Conservation (phyloP, 805 yeast genomes). For the Metschnikowia amazonensis region DNA sequence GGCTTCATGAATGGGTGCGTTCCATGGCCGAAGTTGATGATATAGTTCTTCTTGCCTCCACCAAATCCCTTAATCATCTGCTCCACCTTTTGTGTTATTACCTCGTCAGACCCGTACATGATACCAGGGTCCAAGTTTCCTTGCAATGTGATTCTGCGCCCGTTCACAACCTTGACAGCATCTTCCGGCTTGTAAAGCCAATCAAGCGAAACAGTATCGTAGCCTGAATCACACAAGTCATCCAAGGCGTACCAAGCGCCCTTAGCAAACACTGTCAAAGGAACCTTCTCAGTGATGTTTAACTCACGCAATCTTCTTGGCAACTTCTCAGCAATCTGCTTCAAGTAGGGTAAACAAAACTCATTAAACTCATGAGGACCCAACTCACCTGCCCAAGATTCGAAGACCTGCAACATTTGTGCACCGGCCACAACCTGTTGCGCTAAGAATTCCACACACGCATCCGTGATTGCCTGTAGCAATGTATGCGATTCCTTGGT, state of each 20-base stretch:
- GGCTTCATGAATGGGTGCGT: slow-evolving; percentile 98
- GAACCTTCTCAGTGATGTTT: slow-evolving; percentile 68
- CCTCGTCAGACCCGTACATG: slow-evolving; percentile 84
- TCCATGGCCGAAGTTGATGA: slow-evolving; percentile 96
- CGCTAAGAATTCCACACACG: slow-evolving; percentile 87
- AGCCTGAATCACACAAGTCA: slow-evolving; percentile 74
- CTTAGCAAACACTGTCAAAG: slow-evolving; percentile 87
- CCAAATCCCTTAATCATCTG: slow-evolving; percentile 87
- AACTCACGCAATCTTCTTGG: slow-evolving; percentile 68
- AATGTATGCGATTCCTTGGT: slow-evolving; percentile 69
- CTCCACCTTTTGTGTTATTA: slow-evolving; percentile 75
- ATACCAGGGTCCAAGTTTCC: slow-evolving; percentile 96
- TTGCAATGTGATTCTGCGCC: slow-evolving; percentile 76
- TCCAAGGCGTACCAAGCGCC: slow-evolving; percentile 97
- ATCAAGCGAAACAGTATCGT: slow-evolving; percentile 86
- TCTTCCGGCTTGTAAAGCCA: slow-evolving; percentile 85
- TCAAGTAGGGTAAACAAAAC: slow-evolving; percentile 84
- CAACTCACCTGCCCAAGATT: slow-evolving; percentile 96
- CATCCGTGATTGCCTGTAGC: slow-evolving; percentile 76
- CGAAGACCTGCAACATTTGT: slow-evolving; percentile 95
- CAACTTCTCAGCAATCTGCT: slow-evolving; percentile 65
- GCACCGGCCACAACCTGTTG: slow-evolving; percentile 97
- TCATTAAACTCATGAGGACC: slow-evolving; percentile 86
- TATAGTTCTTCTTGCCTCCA: slow-evolving; percentile 89
- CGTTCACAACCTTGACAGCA: slow-evolving; percentile 70